Percentiles rank a stretch among this genome's conserved stretches.
Evolutionary conservation across 257 asterid species (phyloP).

Genomic region (Jacaranda copaia): DNA sequence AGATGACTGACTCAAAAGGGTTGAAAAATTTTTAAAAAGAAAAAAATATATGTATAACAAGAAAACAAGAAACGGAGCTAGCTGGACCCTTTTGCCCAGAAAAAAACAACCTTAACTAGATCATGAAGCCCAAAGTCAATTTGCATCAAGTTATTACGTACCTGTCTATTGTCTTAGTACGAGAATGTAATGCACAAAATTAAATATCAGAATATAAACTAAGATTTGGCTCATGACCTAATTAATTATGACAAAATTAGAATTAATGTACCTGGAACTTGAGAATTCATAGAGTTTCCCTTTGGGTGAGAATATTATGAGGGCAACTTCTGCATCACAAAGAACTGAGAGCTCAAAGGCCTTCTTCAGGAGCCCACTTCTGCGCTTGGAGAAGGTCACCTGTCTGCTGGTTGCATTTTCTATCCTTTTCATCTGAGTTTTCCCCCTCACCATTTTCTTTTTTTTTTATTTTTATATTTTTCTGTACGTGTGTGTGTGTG

Average conservation of each 20-base stretch:
- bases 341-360: conserved; percentile 77
- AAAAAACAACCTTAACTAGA: neutral
- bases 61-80: too few species aligned
- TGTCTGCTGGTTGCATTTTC: conserved; percentile 70
- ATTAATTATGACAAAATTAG: neutral
- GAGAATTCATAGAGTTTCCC: conserved; percentile 70
- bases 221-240: neutral
- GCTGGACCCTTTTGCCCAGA: too few species aligned
- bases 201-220: neutral
- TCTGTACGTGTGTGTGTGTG: neutral
- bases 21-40: too few species aligned
- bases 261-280: conserved; percentile 55
- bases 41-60: too few species aligned
- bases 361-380: conserved; percentile 71
- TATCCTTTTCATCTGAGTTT: conserved; percentile 67
- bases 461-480: neutral
- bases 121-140: neutral
- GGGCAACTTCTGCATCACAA: conserved; percentile 75
- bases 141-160: neutral
- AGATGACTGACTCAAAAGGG: too few species aligned
- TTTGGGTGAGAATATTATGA: conserved; percentile 56
- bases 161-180: neutral
- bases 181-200: neutral
- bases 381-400: conserved; percentile 70
- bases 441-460: conserved; percentile 63